phyloP scores from a whole-genome alignment of 1,284 basidiomycete species.

The Irpex sp. region DNA sequence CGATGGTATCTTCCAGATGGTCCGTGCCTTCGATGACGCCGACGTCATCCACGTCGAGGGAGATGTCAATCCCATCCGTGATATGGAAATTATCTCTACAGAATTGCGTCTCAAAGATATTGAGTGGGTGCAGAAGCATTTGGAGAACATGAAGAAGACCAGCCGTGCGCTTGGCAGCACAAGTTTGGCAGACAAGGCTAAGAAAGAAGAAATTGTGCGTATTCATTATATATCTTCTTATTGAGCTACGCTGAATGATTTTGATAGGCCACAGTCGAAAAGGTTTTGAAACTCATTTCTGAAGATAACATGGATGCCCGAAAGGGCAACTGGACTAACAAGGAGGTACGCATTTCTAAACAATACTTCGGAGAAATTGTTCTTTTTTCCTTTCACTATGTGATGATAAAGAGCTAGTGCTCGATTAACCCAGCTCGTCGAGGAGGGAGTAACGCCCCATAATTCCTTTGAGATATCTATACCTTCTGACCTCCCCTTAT shows the following conservation, averaged over 20 bases:
- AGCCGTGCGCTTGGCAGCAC: constrained; percentile 71
- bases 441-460: constrained; percentile 60
- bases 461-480: constrained; percentile 53
- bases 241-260: background rate
- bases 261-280: constrained; percentile 77
- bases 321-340: constrained; percentile 93
- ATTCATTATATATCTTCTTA: background rate
- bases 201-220: constrained; percentile 92
- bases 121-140: constrained; percentile 95
- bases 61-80: constrained; percentile 92
- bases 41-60: constrained; percentile 99
- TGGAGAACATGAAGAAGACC: constrained; percentile 77
- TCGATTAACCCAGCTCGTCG: constrained; percentile 37
- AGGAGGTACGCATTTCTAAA: constrained; percentile 73
- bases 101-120: constrained; percentile 96
- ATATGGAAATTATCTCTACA: constrained; percentile 97
- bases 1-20: constrained; percentile 99
- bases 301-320: constrained; percentile 90
- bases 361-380: background rate
- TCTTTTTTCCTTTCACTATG: constrained; percentile 10
- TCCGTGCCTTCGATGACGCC: constrained; percentile 97
- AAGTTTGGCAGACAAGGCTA: constrained; percentile 91
- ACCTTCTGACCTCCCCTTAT: constrained; percentile 39
- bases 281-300: constrained; percentile 76
- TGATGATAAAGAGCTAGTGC: constrained; percentile 34